phyloP scores from a whole-genome alignment of 2,329 filamentous ascomycete genomes.

The Penicillium sp. region DNA sequence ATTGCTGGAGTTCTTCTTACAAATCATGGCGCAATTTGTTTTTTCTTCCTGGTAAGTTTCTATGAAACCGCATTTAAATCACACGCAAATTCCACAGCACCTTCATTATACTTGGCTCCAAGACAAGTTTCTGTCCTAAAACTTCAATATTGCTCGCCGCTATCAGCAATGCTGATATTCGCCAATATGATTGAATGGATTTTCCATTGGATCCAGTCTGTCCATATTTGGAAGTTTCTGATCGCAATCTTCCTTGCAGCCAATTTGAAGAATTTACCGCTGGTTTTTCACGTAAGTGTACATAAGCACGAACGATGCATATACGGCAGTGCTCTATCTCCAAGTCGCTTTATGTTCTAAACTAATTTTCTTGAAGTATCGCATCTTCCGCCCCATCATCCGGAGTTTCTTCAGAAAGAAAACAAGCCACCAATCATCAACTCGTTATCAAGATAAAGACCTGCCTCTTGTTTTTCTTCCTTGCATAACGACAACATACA shows the following conservation, averaged over 20 bases:
- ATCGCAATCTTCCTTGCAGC: neutral
- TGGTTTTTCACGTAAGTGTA: neutral
- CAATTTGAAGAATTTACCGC: neutral
- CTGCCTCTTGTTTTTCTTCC: slow-evolving; percentile 64
- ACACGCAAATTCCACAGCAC: neutral
- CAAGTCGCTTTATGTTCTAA: neutral
- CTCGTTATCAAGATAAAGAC: neutral
- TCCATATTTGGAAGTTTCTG: neutral
- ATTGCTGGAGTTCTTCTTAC: neutral
- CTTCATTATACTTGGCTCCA: neutral
- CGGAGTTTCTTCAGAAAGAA: neutral
- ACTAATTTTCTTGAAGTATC: neutral
- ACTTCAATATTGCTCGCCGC: neutral
- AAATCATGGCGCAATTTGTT: neutral
- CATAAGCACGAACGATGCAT: neutral
- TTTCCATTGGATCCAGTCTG: neutral
- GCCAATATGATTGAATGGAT: neutral
- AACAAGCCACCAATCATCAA: neutral
- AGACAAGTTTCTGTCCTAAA: neutral
- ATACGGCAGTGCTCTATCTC: neutral
- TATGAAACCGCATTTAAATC: neutral
- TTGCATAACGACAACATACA: slow-evolving; percentile 64
- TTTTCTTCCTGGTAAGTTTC: neutral
- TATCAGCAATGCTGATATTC: neutral
- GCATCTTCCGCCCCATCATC: neutral